Evolutionary conservation across 805 yeast species (phyloP).

Genomic region (Sugiyamaella mastotermitis): DNA sequence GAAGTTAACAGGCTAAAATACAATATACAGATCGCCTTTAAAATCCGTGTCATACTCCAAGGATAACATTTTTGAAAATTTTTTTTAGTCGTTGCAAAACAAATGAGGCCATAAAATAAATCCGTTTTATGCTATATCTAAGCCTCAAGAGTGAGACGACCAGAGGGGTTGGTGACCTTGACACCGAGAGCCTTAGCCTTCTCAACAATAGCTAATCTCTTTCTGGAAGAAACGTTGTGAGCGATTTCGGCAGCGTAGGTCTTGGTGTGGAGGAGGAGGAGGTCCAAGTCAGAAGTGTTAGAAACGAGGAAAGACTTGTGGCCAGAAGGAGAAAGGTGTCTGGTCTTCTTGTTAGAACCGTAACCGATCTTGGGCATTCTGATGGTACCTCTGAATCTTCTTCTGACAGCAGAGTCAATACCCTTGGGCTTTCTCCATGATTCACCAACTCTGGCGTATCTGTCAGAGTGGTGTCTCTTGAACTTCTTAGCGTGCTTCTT

Average conservation of each 20-base stretch:
- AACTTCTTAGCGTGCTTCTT: conserved; percentile 96
- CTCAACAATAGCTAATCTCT: conserved; percentile 93
- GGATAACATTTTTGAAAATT: conserved; percentile 1
- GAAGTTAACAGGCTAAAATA: too few species aligned
- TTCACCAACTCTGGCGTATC: conserved; percentile 96
- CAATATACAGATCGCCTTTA: too few species aligned
- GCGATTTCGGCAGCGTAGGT: conserved; percentile 99
- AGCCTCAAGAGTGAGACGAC: conserved; percentile 97
- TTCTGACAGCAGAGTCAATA: conserved; percentile 99
- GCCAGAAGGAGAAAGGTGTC: conserved; percentile 93
- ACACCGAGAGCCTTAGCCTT: conserved; percentile 98
- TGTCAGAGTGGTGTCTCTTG: conserved; percentile 99
- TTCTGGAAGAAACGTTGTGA: conserved; percentile 95
- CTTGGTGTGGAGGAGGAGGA: conserved; percentile 93
- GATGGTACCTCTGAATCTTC: conserved; percentile 97
- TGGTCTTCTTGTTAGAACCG: conserved; percentile 99
- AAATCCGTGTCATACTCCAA: too few species aligned
- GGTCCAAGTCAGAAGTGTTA: conserved; percentile 91
- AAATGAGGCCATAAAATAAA: neutral
- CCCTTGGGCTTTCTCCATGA: conserved; percentile 99
- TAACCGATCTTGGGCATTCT: conserved; percentile 99
- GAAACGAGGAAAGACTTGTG: conserved; percentile 94
- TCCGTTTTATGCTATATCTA: conserved; percentile 35
- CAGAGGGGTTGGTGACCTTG: conserved; percentile 99
- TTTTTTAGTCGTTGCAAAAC: neutral